Conservation (phyloP, 805 yeast genomes). For the Candida pseudofarinosa region DNA sequence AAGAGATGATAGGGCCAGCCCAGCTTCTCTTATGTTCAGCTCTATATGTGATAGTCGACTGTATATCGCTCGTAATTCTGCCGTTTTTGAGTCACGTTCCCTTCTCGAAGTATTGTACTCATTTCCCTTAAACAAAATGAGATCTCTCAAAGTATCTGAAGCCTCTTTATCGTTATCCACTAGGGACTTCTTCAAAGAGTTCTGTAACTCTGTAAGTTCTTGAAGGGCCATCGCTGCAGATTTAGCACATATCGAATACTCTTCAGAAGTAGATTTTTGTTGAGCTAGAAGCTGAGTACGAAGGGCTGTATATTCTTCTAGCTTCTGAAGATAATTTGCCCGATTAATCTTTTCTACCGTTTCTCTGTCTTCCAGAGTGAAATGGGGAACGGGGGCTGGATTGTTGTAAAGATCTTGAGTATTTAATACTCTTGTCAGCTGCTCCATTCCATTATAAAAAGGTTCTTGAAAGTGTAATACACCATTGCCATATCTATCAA, state of each 20-base stretch:
- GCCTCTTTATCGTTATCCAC: not conserved
- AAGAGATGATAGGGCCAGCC: not conserved
- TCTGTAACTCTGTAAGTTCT: not conserved
- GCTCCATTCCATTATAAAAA: not conserved
- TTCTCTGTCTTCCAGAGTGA: conserved; percentile 2
- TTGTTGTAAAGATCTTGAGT: conserved; percentile 12
- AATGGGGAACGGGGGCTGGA: conserved; percentile 29
- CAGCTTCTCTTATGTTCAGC: not conserved
- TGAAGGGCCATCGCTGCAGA: not conserved
- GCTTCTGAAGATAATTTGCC: not conserved
- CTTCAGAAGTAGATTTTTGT: not conserved
- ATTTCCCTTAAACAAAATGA: not conserved
- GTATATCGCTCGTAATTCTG: not conserved
- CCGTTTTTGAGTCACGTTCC: not conserved
- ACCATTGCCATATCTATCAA: conserved; percentile 8
- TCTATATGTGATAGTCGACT: not conserved
- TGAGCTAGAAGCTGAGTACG: not conserved
- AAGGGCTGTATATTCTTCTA: not conserved
- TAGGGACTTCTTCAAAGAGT: not conserved
- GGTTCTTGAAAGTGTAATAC: not conserved
- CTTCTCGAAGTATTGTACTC: conserved; percentile 1
- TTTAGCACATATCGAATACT: not conserved
- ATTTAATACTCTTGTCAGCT: not conserved
- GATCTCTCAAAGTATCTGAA: not conserved
- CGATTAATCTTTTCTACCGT: not conserved